Evolutionary conservation across 2,329 filamentous ascomycete genomes (phyloP), one percentile per base, ranked within the genome.

Genomic region (Fusarium sterilihyphosum): DNA sequence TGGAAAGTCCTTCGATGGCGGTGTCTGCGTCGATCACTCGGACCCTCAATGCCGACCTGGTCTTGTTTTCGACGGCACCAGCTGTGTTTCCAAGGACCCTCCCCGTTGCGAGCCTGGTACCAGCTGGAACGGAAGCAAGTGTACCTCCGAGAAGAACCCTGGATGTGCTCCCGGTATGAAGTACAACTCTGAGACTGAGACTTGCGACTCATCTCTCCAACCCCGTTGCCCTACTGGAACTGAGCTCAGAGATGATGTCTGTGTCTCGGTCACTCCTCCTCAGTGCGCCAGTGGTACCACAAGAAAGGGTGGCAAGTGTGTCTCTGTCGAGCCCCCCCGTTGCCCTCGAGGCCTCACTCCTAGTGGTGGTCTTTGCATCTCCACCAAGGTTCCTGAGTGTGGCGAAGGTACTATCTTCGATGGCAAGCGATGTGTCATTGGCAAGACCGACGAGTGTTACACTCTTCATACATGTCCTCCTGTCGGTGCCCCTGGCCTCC

Each of bases 371-470:
- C 35, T 59, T 17, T 70, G 59, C 31, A n/a, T 70, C 13, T 70
- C 67, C 1, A 26, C 26, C 13, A 64, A 58, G 46, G 31, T 29
- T 1, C 65, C 67, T 8, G 33, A 35, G 3, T 70, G 65, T 31
- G 59, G 67, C 22, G 52, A 70, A 26, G 65, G 67, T 5, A 59
- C 65, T 6, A 40, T 70, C 41, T 70, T 70, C 29, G 65, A 70
- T 17, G 67, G 67, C 1, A 70, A 65, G 33, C 49, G 53, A 20
- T 70, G 67, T 26, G 59, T 70, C 11, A 70, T 70, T 52, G 59
- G 67, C 1, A 65, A 54, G 6, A 65, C 67, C 0, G 41, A 69
- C 4, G 59, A 70, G 26, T 70, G 67, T 29, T 70, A 70, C 9
- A 70, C 65, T 6, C 31, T 70, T 26, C 53, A 70, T 12, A 59